These are phyloP conservation scores for Stenocarpella maydis DNA, from an alignment of 2,329 filamentous ascomycete species.

Conservation along the genomic window DNA sequence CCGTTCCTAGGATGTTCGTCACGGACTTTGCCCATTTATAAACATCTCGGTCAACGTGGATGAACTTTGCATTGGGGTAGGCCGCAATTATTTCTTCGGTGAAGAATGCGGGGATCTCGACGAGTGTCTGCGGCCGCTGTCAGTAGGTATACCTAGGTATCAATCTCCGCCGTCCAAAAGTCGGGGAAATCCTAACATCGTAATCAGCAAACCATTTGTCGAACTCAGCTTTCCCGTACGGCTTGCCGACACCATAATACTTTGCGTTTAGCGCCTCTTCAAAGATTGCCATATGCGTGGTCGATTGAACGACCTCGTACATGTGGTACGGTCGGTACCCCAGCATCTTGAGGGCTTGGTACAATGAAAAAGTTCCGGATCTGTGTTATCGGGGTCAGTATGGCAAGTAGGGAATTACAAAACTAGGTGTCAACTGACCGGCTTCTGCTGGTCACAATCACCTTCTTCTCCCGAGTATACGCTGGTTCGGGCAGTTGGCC, in stretches of 20 bases:
- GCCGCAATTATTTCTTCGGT: slow-evolving; percentile 42
- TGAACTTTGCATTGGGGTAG: slow-evolving; percentile 48
- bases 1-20: background rate
- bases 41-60: slow-evolving; percentile 46
- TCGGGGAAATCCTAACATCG: slow-evolving; percentile 40
- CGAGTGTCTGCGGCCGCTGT: slow-evolving; percentile 37
- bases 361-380: slow-evolving; percentile 46
- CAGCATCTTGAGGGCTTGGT: slow-evolving; percentile 45
- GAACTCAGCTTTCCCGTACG: slow-evolving; percentile 47
- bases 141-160: background rate
- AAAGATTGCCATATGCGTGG: slow-evolving; percentile 41
- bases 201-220: slow-evolving; percentile 52
- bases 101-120: slow-evolving; percentile 46
- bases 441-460: slow-evolving; percentile 49
- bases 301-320: slow-evolving; percentile 42
- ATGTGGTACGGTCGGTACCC: slow-evolving; percentile 50
- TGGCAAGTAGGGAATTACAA: background rate
- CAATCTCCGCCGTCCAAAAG: background rate
- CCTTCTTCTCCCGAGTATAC: slow-evolving; percentile 44
- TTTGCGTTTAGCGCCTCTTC: slow-evolving; percentile 44
- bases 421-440: slow-evolving; percentile 40
- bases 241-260: slow-evolving; percentile 41
- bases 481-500: slow-evolving; percentile 46
- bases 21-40: slow-evolving; percentile 43
- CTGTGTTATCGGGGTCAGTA: too few species aligned